These are phyloP conservation scores for Vicia faba DNA, from an alignment of 306 rosid genomes.

Conservation along the genomic window DNA sequence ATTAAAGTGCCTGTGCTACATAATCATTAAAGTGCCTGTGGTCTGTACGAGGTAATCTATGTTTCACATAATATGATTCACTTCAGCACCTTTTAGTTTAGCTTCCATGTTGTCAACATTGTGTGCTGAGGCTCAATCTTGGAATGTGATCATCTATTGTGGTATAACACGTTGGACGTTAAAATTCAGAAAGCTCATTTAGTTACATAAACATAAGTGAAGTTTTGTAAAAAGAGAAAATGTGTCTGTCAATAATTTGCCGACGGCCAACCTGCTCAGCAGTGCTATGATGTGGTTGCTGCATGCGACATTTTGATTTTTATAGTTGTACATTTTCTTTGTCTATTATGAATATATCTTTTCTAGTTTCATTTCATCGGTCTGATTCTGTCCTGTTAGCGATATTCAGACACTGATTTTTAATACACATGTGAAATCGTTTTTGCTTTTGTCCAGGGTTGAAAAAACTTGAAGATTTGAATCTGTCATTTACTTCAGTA, in stretches of 20 bases:
- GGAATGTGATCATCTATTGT: conserved; percentile 9
- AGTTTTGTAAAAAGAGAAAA: neutral
- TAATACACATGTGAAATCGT: conserved; percentile 26
- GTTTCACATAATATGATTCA: conserved; percentile 8
- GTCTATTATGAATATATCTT: conserved; percentile 3
- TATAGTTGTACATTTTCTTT: conserved; percentile 20
- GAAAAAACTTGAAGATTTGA: conserved; percentile 72
- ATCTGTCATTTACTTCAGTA: conserved; percentile 84
- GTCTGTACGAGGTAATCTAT: neutral
- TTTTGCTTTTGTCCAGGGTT: conserved; percentile 61
- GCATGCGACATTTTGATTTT: conserved; percentile 1
- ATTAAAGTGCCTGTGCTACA: neutral
- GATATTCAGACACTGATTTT: conserved; percentile 8
- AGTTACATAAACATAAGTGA: conserved; percentile 5
- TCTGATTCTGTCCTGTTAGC: conserved; percentile 8
- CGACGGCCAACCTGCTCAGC: neutral
- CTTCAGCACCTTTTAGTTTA: conserved; percentile 8
- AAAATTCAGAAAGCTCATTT: conserved; percentile 15
- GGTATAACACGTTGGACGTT: conserved; percentile 10
- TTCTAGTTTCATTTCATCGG: conserved; percentile 1
- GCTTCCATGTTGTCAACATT: conserved; percentile 6
- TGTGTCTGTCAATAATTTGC: neutral
- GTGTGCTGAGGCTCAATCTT: neutral
- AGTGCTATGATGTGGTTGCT: neutral
- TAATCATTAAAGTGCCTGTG: neutral